Evolutionary conservation across 2,329 filamentous ascomycete species (phyloP).

Genomic region (Fusarium oxysporum): DNA sequence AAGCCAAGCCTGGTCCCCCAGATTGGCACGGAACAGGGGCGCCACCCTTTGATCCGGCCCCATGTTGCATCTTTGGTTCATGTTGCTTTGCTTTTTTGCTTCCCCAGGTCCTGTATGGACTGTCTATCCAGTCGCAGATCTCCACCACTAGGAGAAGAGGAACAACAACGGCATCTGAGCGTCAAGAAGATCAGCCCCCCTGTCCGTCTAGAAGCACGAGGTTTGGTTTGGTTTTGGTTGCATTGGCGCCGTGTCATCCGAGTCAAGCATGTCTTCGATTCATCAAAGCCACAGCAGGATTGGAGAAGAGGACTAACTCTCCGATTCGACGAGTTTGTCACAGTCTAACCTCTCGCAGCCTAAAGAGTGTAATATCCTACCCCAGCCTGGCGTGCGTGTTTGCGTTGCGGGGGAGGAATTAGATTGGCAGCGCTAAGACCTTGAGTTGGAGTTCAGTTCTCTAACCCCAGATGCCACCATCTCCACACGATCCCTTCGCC

Average conservation of each 20-base stretch:
- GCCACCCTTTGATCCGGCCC: constrained; percentile 47
- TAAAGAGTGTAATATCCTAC: constrained; percentile 17
- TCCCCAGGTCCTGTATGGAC: constrained; percentile 12
- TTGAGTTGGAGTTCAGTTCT: constrained; percentile 36
- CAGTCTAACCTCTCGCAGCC: constrained; percentile 24
- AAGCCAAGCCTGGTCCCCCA: constrained; percentile 28
- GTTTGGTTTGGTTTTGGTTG: background rate
- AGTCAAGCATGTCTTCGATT: constrained; percentile 28
- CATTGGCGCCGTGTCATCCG: constrained; percentile 24
- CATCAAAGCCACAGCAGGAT: constrained; percentile 20
- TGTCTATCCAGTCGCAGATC: constrained; percentile 24
- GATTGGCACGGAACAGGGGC: constrained; percentile 40
- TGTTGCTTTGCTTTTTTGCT: constrained; percentile 2
- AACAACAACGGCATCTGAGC: constrained; percentile 13
- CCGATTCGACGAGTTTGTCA: constrained; percentile 11
- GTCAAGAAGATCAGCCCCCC: constrained; percentile 35
- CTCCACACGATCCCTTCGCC: constrained; percentile 46
- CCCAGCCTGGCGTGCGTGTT: constrained; percentile 22
- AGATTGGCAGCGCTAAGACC: constrained; percentile 23
- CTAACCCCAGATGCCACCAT: constrained; percentile 31
- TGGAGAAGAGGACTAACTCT: constrained; percentile 1
- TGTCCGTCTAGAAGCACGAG: constrained; percentile 31
- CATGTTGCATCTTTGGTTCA: constrained; percentile 24
- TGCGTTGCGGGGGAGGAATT: constrained; percentile 41
- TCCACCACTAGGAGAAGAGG: constrained; percentile 44